Conservation (phyloP, 2,329 filamentous ascomycete genomes). For the Epichloe glyceriae region DNA sequence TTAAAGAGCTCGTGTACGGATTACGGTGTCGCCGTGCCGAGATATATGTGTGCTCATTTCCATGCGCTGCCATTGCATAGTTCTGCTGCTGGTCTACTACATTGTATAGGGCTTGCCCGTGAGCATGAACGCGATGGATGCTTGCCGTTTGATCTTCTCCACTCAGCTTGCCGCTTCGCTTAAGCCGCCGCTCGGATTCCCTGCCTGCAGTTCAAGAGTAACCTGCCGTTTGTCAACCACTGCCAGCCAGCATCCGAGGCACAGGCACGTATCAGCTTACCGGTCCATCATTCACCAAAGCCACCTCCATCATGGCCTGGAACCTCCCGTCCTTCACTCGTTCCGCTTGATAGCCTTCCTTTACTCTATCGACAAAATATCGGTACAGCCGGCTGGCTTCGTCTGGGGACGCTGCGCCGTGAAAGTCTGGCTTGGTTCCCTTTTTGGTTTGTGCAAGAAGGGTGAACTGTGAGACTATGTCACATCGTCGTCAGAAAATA, state of each 20-base stretch:
- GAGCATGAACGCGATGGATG: too few species aligned
- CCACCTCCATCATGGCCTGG: constrained; percentile 98
- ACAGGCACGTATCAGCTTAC: constrained; percentile 25
- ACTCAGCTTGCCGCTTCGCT: background rate
- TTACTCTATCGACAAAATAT: constrained; percentile 66
- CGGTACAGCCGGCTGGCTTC: constrained; percentile 75
- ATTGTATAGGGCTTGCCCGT: too few species aligned
- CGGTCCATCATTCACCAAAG: constrained; percentile 73
- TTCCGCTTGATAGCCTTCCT: constrained; percentile 55
- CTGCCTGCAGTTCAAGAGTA: constrained; percentile 12
- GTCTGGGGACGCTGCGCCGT: constrained; percentile 67
- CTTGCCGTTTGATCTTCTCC: background rate
- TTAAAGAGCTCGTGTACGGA: background rate
- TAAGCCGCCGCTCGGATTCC: constrained; percentile 1
- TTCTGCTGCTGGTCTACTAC: background rate
- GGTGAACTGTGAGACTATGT: constrained; percentile 86
- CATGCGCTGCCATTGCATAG: background rate
- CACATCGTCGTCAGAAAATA: background rate
- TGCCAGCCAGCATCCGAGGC: background rate
- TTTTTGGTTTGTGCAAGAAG: constrained; percentile 89
- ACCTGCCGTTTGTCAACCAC: constrained; percentile 8
- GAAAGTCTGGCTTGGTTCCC: constrained; percentile 89
- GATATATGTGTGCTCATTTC: background rate
- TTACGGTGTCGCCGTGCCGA: background rate
- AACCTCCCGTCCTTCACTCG: constrained; percentile 92